Percentiles rank a stretch among this genome's conserved stretches.
Conservation (phyloP, 805 yeast species). For the Teunomyces panamensis region DNA sequence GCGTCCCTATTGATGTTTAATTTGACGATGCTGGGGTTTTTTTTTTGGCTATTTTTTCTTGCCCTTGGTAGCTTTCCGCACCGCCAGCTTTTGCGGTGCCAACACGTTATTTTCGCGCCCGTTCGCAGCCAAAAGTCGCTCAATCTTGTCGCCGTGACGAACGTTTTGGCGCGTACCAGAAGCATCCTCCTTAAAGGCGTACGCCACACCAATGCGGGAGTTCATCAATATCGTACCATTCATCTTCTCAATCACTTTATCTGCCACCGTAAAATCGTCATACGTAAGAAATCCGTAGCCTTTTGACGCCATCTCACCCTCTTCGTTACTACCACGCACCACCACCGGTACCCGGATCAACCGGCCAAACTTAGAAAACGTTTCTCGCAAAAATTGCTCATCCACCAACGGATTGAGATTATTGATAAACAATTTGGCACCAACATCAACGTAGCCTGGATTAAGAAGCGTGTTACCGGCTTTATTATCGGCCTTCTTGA, state of each 20-base stretch:
- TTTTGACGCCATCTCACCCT: constrained; percentile 36
- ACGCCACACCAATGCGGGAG: constrained; percentile 54
- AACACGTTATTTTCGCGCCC: constrained; percentile 46
- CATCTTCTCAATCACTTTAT: constrained; percentile 66
- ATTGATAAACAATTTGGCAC: constrained; percentile 53
- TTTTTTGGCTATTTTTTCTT: not conserved
- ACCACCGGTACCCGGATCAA: constrained; percentile 50
- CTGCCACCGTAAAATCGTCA: constrained; percentile 64
- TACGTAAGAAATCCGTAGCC: constrained; percentile 69
- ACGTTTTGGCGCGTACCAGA: constrained; percentile 38
- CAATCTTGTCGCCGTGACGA: constrained; percentile 77
- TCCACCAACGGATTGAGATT: constrained; percentile 68
- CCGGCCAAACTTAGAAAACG: constrained; percentile 70
- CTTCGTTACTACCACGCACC: constrained; percentile 43
- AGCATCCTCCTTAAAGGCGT: constrained; percentile 66
- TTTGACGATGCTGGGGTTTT: not conserved
- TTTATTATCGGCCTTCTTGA: constrained; percentile 40
- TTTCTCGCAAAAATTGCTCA: constrained; percentile 49
- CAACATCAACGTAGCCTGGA: constrained; percentile 36
- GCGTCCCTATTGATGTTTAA: too few species aligned
- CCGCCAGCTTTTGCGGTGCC: not conserved
- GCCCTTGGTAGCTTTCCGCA: not conserved
- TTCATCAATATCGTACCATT: constrained; percentile 70
- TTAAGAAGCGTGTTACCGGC: constrained; percentile 11
- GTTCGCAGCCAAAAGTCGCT: constrained; percentile 64